Percentiles rank a stretch among this genome's conserved stretches.
These are phyloP conservation scores for Gyrodon lividus DNA, from an alignment of 768 basidiomycete species.

Conservation along the genomic window DNA sequence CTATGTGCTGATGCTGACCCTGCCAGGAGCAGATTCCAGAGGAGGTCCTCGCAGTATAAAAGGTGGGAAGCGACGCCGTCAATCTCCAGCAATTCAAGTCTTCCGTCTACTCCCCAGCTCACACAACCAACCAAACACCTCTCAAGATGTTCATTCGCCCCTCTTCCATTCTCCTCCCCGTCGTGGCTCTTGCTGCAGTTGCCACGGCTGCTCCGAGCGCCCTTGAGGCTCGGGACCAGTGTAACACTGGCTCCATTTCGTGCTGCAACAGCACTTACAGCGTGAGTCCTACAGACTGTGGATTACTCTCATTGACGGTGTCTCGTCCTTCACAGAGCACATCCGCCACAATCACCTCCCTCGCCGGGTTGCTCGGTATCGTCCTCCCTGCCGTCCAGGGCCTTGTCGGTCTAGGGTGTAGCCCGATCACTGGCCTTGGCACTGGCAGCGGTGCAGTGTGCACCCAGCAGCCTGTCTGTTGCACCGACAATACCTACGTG, in stretches of 20 bases:
- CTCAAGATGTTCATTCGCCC: constrained; percentile 2
- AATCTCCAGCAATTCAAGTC: too few relatives aligned
- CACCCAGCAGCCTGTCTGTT: constrained; percentile 43
- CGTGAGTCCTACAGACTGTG: not conserved
- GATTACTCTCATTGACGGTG: not conserved
- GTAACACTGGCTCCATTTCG: constrained; percentile 40
- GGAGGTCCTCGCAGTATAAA: not conserved
- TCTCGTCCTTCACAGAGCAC: not conserved
- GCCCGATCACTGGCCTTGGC: constrained; percentile 33
- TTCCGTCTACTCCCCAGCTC: too few relatives aligned
- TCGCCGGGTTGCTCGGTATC: not conserved
- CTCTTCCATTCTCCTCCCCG: constrained; percentile 1
- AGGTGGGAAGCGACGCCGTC: not conserved
- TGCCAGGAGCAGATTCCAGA: not conserved
- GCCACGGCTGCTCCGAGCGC: constrained; percentile 5
- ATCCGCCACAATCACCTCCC: not conserved
- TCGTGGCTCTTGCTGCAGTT: constrained; percentile 8
- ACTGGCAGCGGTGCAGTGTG: constrained; percentile 28
- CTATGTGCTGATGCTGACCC: too few relatives aligned
- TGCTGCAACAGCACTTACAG: constrained; percentile 5
- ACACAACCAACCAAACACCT: not conserved
- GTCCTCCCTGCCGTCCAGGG: not conserved
- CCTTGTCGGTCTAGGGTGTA: constrained; percentile 38
- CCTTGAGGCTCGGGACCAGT: constrained; percentile 20
- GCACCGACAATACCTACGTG: constrained; percentile 42